Conservation (phyloP, 768 basidiomycete species). For the Boletellus ananiceps region DNA sequence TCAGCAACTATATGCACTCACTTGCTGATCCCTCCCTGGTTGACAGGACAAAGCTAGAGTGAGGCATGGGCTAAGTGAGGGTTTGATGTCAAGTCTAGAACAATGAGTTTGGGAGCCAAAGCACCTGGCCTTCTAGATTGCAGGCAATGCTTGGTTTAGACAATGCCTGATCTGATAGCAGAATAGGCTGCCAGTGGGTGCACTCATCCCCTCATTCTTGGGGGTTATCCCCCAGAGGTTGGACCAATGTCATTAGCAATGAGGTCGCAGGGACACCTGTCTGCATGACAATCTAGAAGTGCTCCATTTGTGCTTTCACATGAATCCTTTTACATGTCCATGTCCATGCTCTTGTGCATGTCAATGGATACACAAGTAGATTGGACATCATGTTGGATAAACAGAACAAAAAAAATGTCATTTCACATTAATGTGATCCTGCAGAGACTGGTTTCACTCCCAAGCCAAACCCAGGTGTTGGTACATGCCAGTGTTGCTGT, state of each 20-base stretch:
- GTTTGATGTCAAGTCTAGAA: constrained; percentile 28
- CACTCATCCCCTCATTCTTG: constrained; percentile 14
- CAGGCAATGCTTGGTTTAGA: constrained; percentile 1
- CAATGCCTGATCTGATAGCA: constrained; percentile 1
- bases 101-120: constrained; percentile 11
- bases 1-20: constrained; percentile 13
- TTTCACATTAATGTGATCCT: constrained; percentile 17
- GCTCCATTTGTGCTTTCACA: constrained; percentile 11
- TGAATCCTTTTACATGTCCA: constrained; percentile 9
- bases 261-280: constrained; percentile 12
- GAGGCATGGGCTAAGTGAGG: constrained; percentile 22
- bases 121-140: constrained; percentile 3
- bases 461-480: constrained; percentile 6
- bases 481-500: background rate
- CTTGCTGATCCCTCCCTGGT: constrained; percentile 20
- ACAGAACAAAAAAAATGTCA: constrained; percentile 1
- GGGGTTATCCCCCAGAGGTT: constrained; percentile 10
- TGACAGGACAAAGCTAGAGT: constrained; percentile 22
- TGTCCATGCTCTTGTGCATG: constrained; percentile 8
- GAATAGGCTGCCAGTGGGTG: background rate
- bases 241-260: constrained; percentile 12
- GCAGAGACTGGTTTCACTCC: constrained; percentile 9
- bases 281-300: constrained; percentile 13
- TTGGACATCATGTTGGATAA: background rate
- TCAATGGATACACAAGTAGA: background rate